Conservation (phyloP, 1,284 basidiomycete species). For the Trametes versicolor region DNA sequence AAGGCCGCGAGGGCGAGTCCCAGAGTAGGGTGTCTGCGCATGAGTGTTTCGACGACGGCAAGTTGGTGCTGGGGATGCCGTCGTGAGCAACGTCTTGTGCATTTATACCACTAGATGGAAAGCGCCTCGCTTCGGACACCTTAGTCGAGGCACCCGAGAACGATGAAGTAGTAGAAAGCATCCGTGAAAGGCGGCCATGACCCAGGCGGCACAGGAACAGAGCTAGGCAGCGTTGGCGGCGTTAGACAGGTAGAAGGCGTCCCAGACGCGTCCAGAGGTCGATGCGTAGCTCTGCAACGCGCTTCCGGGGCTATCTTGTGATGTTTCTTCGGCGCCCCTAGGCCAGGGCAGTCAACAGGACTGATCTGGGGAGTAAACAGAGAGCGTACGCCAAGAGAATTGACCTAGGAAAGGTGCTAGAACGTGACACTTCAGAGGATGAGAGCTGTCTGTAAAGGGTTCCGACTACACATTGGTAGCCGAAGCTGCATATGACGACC, state of each 20-base stretch:
- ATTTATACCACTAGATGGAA: not conserved
- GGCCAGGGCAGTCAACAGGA: too few species aligned
- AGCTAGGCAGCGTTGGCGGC: not conserved
- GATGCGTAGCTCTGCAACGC: too few species aligned
- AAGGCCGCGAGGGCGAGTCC: not conserved
- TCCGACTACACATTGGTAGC: too few species aligned
- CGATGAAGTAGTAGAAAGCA: not conserved
- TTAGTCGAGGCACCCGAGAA: conserved; percentile 8
- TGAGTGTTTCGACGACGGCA: not conserved
- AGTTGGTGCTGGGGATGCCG: not conserved
- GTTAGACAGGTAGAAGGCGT: not conserved
- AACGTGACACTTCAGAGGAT: too few species aligned
- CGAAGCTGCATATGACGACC: too few species aligned
- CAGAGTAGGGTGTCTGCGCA: not conserved
- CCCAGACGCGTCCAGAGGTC: not conserved
- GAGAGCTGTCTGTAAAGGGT: too few species aligned
- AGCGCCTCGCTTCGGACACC: not conserved
- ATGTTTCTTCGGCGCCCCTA: too few species aligned
- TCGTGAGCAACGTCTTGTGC: not conserved
- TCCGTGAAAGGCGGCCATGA: conserved; percentile 9
- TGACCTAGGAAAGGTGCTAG: too few species aligned
- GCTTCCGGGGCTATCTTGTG: too few species aligned
- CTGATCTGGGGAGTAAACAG: too few species aligned
- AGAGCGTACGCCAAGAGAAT: too few species aligned
- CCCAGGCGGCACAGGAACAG: conserved; percentile 6